Conservation (phyloP, 371 early-diverging fungal species). For the Mortierella sp. region DNA sequence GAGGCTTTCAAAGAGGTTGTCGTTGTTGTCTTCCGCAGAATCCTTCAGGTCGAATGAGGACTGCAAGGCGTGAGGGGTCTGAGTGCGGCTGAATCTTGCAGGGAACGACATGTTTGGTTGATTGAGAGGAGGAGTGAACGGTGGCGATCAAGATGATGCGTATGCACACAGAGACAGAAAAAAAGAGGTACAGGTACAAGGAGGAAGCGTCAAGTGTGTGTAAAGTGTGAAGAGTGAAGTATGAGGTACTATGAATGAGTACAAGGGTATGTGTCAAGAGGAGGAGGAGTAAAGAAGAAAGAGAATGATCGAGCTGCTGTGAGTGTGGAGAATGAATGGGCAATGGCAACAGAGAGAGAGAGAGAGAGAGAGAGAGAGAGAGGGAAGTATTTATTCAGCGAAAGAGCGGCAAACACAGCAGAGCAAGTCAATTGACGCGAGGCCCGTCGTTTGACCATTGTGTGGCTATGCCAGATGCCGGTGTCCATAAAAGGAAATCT, state of each 20-base stretch:
- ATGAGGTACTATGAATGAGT: conserved; percentile 14
- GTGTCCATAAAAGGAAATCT: background rate
- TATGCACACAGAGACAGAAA: too few relatives aligned
- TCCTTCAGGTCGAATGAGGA: conserved; percentile 16
- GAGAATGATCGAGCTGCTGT: background rate
- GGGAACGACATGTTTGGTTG: background rate
- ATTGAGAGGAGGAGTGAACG: background rate
- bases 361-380: too few relatives aligned
- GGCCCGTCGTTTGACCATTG: background rate
- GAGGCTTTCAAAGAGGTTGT: background rate
- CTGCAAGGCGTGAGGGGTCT: conserved; percentile 20
- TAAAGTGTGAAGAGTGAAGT: background rate
- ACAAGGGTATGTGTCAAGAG: background rate
- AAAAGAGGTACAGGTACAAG: too few relatives aligned
- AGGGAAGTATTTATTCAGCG: background rate
- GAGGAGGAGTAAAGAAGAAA: background rate
- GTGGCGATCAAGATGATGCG: background rate
- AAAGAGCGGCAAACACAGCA: background rate
- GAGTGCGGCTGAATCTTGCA: conserved; percentile 24
- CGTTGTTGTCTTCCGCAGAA: background rate
- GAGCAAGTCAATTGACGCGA: background rate
- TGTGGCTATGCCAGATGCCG: background rate
- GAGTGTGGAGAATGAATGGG: background rate
- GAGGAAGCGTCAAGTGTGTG: too few relatives aligned
- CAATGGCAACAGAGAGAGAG: background rate